Base-by-base conservation (phyloP, 1,284 basidiomycete species). In the Boletus holoroseus region DNA sequence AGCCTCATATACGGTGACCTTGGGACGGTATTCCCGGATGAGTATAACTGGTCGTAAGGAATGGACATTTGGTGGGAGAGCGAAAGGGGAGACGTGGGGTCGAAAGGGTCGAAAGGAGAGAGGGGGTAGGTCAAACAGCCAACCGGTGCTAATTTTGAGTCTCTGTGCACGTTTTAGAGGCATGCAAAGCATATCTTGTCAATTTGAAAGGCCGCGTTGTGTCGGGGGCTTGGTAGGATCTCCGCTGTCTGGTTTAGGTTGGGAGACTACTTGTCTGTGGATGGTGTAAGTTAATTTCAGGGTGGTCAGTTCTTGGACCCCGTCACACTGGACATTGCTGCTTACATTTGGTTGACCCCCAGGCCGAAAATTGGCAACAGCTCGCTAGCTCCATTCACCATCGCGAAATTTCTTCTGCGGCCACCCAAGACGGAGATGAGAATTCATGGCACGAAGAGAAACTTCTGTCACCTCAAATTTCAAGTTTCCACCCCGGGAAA, bases 161-260 rank as follows among this genome's bases (percentile, higher is more conserved):
- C 47, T 47, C 36, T 46, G 22, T 58, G 51, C 58, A 62, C 58
- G 62, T 57, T 63, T 55, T 44, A 43, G 47, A 59, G 53, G 60
- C 62, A 64, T 58, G 62, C 58, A 53, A 41, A 34, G 41, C 24
- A 26, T 57, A 49, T 44, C 49, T 30, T 42, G 39, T 40, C 39
- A 40, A 45, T 50, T 65, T 55, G 45, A 51, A 65, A 66, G 54
- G 35, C 63, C 59, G 61, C 61, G 50, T 62, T 60, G 41, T 51
- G 44, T 53, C 53, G 44, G 52, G 50, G 41, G 50, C 35, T 31
- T 42, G 45, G 47, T 15, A 38, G 32, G 56, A 63, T 64, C 60
- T 61, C 60, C 59, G 52, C 62, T 46, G 42, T 56, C 60, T 62
- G 40, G 36, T 62, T 64, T 50, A 50, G 52, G 52, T 48, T 47